Base-by-base conservation (phyloP, 306 rosid species). In the Cyclanthera cordifolia region DNA sequence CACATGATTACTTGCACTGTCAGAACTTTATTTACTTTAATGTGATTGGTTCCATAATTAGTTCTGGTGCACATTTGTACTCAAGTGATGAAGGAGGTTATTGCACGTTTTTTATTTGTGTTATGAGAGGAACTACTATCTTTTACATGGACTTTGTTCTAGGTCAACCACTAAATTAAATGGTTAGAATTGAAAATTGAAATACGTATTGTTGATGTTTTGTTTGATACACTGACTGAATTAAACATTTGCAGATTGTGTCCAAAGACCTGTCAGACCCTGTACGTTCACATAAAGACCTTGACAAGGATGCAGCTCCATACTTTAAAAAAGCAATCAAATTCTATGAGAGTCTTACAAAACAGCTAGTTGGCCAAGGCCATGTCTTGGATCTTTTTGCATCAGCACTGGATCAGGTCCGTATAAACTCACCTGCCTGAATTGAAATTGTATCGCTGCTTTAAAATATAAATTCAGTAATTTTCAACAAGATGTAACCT, bases 331-430 rank as follows among this genome's bases (percentile, higher is more conserved):
- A 93, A 78, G 99, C 99, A 66, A 86, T 86, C 69, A 93, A 93
- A 66, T 89, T 85, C 73, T 92, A 87, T 74, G 98, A 92, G 68
- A 56, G 77, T 77, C 89, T 92, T 32, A 87, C 93, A 27, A 89
- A 89, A 72, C 95, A 87, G 81, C 88, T 92, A 64, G 96, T 92
- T 79, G 82, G 84, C 87, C 98, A 92, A 78, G 99, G 96, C 72
- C 96, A 89, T 37, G 99, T 93, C 76, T 79, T 93, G 61, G 99
- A 93, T 75, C 61, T 93, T 45, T 93, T 93, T 78, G 99, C 99
- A 63, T 87, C 99, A 51, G 99, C 99, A 21, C 99, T 93, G 69
- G 99, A 93, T 86, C 99, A 93, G 96, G 99, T 93, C 21, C 21
- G 79, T 79, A 52, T 75, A 74, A 73, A 21, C 63, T 78, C 56